Evolutionary conservation across 805 yeast genomes (phyloP).

Genomic region (Yarrowia keelungensis): DNA sequence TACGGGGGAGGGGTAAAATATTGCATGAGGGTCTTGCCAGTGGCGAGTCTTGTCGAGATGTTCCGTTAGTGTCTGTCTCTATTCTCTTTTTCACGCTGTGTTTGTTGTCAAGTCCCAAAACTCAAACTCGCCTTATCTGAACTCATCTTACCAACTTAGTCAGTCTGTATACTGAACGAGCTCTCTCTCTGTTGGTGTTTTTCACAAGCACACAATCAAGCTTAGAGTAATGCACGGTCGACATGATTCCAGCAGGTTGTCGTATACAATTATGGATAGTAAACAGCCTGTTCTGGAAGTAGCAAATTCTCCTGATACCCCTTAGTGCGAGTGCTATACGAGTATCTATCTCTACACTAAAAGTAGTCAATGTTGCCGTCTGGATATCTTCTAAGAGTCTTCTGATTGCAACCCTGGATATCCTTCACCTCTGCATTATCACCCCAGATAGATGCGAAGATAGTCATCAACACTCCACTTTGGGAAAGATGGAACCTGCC

Average conservation of each 20-base stretch:
- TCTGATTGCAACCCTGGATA: no score
- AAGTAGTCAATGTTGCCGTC: no score
- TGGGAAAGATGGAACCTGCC: background rate
- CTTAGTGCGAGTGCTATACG: no score
- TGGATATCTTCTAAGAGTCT: no score
- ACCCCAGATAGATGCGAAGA: constrained; percentile 1
- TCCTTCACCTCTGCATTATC: background rate
- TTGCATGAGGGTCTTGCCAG: constrained; percentile 13
- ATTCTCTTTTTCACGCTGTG: constrained; percentile 7
- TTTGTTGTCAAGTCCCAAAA: background rate
- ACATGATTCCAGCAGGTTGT: background rate
- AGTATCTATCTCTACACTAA: no score
- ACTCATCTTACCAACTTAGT: constrained; percentile 2
- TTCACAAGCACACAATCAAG: constrained; percentile 22
- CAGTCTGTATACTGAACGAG: no score
- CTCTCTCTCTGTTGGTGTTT: constrained; percentile 1
- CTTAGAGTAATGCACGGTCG: constrained; percentile 17
- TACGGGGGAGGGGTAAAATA: constrained; percentile 9
- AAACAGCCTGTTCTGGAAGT: no score
- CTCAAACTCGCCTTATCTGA: constrained; percentile 16
- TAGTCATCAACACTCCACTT: background rate
- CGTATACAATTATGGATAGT: background rate
- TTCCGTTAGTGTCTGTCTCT: no score
- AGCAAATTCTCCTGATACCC: no score
- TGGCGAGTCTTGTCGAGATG: no score